phyloP scores from a whole-genome alignment of 768 basidiomycete genomes.

The Lentinula guzmanii region DNA sequence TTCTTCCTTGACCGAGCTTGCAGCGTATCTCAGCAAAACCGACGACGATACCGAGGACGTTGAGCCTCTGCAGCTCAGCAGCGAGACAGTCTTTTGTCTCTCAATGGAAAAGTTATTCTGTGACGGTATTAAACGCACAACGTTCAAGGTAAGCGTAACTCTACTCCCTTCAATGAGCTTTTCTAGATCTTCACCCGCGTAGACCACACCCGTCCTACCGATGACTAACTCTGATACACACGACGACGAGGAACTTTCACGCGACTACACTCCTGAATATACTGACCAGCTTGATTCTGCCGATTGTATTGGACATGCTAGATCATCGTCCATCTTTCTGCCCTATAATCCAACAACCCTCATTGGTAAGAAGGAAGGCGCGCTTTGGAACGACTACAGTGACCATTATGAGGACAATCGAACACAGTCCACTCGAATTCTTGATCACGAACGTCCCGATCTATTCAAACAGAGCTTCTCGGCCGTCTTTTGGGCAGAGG shows the following conservation, averaged over 20 bases:
- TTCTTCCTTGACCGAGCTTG: constrained; percentile 21
- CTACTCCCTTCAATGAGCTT: neutral
- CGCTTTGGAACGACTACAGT: neutral
- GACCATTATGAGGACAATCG: neutral
- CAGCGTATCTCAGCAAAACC: constrained; percentile 16
- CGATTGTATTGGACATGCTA: too few relatives aligned
- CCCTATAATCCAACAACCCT: neutral
- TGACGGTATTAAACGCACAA: constrained; percentile 30
- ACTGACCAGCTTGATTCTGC: neutral
- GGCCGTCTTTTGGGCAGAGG: neutral
- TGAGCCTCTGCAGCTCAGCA: constrained; percentile 15
- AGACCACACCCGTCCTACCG: neutral
- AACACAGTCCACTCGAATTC: neutral
- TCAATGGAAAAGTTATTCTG: constrained; percentile 40
- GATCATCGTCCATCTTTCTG: neutral
- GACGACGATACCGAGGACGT: neutral
- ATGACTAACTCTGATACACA: constrained; percentile 1
- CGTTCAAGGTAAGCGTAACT: constrained; percentile 36
- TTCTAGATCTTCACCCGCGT: neutral
- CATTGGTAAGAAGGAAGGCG: neutral
- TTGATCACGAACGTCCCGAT: neutral
- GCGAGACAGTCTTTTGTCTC: constrained; percentile 31
- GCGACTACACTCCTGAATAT: constrained; percentile 5
- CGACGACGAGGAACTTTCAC: constrained; percentile 18
- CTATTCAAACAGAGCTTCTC: neutral